Evolutionary conservation across 345 rosid species (phyloP).

Genomic region (Rhodomyrtus tomentosa): DNA sequence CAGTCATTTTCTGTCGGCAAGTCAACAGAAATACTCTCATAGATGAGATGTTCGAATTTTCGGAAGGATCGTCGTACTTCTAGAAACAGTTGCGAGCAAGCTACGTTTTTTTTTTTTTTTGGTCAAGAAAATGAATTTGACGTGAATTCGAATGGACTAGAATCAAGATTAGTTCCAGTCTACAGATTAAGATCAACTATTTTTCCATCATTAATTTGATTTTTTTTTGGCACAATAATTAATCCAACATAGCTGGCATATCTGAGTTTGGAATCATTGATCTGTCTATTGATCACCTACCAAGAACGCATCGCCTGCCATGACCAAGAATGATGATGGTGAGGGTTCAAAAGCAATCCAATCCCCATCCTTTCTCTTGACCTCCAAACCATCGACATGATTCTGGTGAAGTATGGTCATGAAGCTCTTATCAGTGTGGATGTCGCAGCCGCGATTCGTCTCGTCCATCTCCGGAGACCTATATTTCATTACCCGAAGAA

Average conservation of each 20-base stretch:
- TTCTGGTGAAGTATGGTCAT: constrained; percentile 46
- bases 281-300: constrained; percentile 7
- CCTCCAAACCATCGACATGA: constrained; percentile 41
- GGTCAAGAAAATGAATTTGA: background rate
- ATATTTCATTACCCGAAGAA: constrained; percentile 39
- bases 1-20: background rate
- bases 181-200: background rate
- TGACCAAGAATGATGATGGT: constrained; percentile 34
- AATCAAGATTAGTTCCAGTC: background rate
- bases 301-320: constrained; percentile 49
- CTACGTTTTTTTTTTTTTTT: no score
- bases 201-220: background rate
- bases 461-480: constrained; percentile 11
- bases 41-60: background rate
- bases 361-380: constrained; percentile 25
- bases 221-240: background rate
- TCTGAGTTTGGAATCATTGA: background rate
- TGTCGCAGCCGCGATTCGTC: constrained; percentile 15
- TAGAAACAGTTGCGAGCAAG: background rate
- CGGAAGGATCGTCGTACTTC: background rate
- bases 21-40: background rate
- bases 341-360: constrained; percentile 32
- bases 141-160: background rate
- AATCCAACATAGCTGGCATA: background rate
- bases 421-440: constrained; percentile 52